Evolutionary conservation across 2,329 filamentous ascomycete genomes (phyloP).

Genomic region (Colletotrichum acutatum): DNA sequence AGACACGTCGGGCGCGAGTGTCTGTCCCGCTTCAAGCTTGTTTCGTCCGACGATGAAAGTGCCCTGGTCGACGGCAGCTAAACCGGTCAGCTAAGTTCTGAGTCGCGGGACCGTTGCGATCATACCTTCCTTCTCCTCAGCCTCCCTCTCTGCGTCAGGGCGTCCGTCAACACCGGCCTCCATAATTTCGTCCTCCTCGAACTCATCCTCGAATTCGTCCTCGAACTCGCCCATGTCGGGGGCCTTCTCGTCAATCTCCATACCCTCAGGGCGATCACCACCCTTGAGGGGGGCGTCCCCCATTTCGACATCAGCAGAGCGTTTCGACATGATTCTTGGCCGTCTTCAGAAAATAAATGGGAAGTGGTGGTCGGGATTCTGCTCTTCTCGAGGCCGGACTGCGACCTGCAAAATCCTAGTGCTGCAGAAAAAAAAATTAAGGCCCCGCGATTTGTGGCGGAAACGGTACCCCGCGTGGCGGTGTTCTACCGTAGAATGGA

Average conservation of each 20-base stretch:
- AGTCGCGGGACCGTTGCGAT: too few species aligned
- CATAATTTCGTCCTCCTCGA: conserved; percentile 90
- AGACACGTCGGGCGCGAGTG: conserved; percentile 88
- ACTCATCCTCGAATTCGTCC: conserved; percentile 94
- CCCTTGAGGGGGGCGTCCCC: conserved; percentile 66
- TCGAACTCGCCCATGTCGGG: conserved; percentile 81
- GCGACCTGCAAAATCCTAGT: conserved; percentile 9
- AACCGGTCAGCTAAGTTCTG: conserved; percentile 7
- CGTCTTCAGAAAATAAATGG: neutral
- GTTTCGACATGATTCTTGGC: conserved; percentile 65
- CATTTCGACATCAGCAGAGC: conserved; percentile 62
- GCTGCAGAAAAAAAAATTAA: conserved; percentile 20
- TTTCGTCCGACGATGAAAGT: conserved; percentile 96
- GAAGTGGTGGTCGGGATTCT: neutral
- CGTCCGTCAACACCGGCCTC: conserved; percentile 94
- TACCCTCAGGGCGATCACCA: conserved; percentile 69
- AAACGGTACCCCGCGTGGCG: conserved; percentile 33
- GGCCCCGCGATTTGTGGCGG: conserved; percentile 36
- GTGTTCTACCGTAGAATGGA: neutral
- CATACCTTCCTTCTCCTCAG: conserved; percentile 80
- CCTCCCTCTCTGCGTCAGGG: conserved; percentile 91
- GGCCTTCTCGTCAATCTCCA: conserved; percentile 73
- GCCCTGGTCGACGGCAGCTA: conserved; percentile 84
- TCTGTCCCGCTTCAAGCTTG: conserved; percentile 90
- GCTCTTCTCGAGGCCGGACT: neutral